Evolutionary conservation across 495 filamentous ascomycete genomes (phyloP), one percentile per base, ranked within the genome.

Genomic region (Hypoxylon lenormandii): DNA sequence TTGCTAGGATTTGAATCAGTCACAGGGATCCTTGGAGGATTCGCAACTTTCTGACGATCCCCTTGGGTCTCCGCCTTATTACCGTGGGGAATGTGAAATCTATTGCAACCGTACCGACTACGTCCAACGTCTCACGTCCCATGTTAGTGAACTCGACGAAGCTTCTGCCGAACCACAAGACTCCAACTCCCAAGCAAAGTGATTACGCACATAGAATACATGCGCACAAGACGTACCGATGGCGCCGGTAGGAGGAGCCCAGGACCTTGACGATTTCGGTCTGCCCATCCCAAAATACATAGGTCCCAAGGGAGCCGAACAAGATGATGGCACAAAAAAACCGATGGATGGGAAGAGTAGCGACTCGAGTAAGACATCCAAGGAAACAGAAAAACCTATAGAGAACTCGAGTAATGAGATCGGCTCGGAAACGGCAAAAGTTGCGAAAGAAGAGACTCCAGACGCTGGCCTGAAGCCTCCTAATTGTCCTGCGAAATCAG

Each of bases 241-340:
- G 77, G 66, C 68, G 54, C 47, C 75, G 43, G 74, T 74, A 66
- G 78, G 75, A 67, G 78, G 75, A 66, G 69, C 54, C 54, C 72
- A 72, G 18, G 80, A 87, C 66, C 55, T 80, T 18, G 85, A 88
- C 72, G 85, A 88, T 45, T 88, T 87, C 72, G 84, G 85, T 21
- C 75, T 88, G 50, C 84, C 83, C 42, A 78, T 86, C 30, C 76
- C 70, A 71, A 82, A 81, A 64, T 77, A 74, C 53, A 63, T 72
- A 50, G 58, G 56, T 62, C 66, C 74, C 45, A 58, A 50, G 19
- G 60, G 51, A 46, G 28, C 48, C 3, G 46, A 64, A 47, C 53
- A 36, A 36, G 47, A 70, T 21, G 42, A 67, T 22, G 22, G 46
- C 16, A 49, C 61, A 26, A 46, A 28, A n/a, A 50, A 56, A 26